Evolutionary conservation across 1,284 basidiomycete species (phyloP).

Genomic region (Acaromyces ingoldii): DNA sequence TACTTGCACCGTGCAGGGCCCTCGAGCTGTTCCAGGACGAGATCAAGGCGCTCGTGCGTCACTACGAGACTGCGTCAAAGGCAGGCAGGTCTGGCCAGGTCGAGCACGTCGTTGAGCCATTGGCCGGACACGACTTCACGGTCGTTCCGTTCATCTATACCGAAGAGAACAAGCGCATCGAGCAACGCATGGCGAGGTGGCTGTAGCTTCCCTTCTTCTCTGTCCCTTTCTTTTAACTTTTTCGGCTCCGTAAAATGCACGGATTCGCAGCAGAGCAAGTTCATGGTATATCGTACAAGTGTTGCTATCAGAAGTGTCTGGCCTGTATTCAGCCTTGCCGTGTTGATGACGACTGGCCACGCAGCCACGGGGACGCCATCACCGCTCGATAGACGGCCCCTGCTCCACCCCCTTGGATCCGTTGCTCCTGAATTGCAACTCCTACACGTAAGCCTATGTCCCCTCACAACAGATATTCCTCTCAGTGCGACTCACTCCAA

Average conservation of each 20-base stretch:
- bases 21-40: slow-evolving; percentile 4
- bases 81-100: not conserved
- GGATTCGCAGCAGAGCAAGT: too few relatives aligned
- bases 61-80: not conserved
- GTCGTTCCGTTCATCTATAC: not conserved
- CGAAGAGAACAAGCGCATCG: not conserved
- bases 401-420: not conserved
- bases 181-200: not conserved
- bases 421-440: not conserved
- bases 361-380: not conserved
- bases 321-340: too few relatives aligned
- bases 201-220: too few relatives aligned
- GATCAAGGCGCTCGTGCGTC: not conserved
- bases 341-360: too few relatives aligned
- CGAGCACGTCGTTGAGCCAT: not conserved
- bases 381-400: slow-evolving; percentile 1
- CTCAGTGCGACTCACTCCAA: not conserved
- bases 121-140: not conserved
- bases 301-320: too few relatives aligned
- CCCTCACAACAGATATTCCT: not conserved
- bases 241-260: too few relatives aligned
- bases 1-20: not conserved
- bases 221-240: too few relatives aligned
- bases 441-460: not conserved
- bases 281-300: too few relatives aligned